Base-by-base conservation (phyloP, 805 yeast species). In the Jamesozyma hellenica region DNA sequence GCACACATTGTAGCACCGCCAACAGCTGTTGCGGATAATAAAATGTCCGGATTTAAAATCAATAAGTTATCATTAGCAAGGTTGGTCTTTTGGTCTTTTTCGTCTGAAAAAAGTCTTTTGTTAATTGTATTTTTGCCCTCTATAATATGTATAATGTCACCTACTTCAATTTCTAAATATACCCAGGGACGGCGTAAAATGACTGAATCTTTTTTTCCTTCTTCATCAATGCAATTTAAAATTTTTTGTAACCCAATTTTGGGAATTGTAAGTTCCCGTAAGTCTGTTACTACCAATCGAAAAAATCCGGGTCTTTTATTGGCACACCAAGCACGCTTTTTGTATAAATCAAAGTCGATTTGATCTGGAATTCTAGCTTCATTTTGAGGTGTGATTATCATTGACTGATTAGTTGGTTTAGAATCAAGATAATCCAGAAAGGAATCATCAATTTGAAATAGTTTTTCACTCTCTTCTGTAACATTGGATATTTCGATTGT, bases 1-100 rank as follows among this genome's bases (percentile, higher is more conserved):
- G 75, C 66, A 54, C 98, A 92, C 15, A 65, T 68, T 25, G 85
- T 63, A 2, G 90, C 79, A 32, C 82, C 82, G 1, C 96, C 80
- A 1, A 87, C 73, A 4, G 79, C 64, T 0, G 97, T 92, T 2
- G 95, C 87, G 0, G 96, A 75, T 0, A 90, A 62, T 11, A 92
- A 61, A 4, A 75, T 61, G 55, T 92, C 97, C 0, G 98, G 98
- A 47, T 82, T 74, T 71, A 92, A 72, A 16, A 90, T 70, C 23
- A 88, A 59, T n/a, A 87, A 55, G 48, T 81, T 77, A 25, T 70
- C 70, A 27, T 68, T 61, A 42, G 71, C 47, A 14, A 43, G 28
- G 10, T 45, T 47, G 1, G 60, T 55, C 10, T 42, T 35, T 0
- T 59, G 56, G 43, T 59, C 51, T 27, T 41, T 48, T 36, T 55